Evolutionary conservation across 2,329 filamentous ascomycete species (phyloP).

Genomic region (Alternaria longipes): DNA sequence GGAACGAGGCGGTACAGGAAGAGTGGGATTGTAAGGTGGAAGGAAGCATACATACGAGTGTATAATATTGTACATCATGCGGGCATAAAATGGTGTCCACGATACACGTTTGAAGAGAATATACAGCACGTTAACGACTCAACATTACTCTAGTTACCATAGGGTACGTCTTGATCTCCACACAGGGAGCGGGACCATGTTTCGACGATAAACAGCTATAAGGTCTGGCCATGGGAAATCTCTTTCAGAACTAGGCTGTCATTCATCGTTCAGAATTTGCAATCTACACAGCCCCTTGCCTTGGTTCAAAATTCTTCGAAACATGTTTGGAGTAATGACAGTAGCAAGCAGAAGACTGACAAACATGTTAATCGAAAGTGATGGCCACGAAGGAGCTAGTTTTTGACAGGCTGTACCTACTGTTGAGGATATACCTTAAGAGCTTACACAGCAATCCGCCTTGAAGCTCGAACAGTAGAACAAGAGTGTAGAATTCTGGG

Average conservation of each 20-base stretch:
- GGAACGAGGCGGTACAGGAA: slow-evolving; percentile 58
- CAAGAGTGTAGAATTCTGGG: too few relatives aligned
- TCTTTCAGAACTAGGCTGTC: neutral
- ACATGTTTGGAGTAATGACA: neutral
- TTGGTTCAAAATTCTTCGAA: neutral
- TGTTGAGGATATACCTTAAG: too few relatives aligned
- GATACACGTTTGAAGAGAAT: slow-evolving; percentile 6
- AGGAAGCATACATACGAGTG: slow-evolving; percentile 20
- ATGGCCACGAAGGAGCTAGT: too few relatives aligned
- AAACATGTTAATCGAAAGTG: too few relatives aligned
- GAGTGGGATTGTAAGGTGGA: slow-evolving; percentile 39
- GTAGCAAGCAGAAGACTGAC: too few relatives aligned
- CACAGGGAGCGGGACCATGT: neutral
- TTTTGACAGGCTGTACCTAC: too few relatives aligned
- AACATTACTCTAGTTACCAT: neutral
- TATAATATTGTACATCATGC: slow-evolving; percentile 40
- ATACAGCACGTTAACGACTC: slow-evolving; percentile 5
- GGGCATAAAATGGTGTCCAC: slow-evolving; percentile 23
- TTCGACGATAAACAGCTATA: neutral
- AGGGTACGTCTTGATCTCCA: neutral
- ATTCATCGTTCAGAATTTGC: neutral
- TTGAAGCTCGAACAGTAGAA: too few relatives aligned
- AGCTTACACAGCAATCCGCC: too few relatives aligned
- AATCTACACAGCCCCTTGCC: neutral
- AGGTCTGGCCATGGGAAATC: neutral